These are phyloP conservation scores for Aspergillus uvarum DNA, from an alignment of 2,329 filamentous ascomycete species.

Conservation along the genomic window DNA sequence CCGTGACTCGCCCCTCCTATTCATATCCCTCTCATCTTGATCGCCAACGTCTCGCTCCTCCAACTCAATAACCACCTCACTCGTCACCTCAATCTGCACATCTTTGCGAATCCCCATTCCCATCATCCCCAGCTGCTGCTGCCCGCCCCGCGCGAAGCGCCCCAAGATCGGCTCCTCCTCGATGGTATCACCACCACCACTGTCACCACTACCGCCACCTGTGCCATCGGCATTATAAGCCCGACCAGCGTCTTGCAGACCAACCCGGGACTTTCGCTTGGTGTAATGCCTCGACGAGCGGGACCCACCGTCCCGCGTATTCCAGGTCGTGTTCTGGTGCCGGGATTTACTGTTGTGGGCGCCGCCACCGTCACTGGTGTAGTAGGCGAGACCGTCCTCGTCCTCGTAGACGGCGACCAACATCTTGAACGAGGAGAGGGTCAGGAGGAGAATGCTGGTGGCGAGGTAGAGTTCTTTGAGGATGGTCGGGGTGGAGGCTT, in stretches of 20 bases:
- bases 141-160: neutral
- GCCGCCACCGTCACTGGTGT: constrained; percentile 1
- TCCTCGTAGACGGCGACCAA: constrained; percentile 42
- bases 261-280: too few relatives aligned
- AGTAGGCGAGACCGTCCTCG: constrained; percentile 24
- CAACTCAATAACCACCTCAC: neutral
- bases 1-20: neutral
- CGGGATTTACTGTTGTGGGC: neutral
- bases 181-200: neutral
- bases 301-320: neutral
- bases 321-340: neutral
- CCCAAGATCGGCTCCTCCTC: neutral
- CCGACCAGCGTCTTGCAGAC: too few relatives aligned
- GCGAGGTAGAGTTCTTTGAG: constrained; percentile 44
- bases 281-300: neutral
- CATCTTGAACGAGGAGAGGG: constrained; percentile 46
- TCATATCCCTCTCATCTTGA: neutral
- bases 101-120: neutral
- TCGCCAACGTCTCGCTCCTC: neutral
- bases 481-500: constrained; percentile 35
- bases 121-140: neutral
- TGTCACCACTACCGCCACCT: too few relatives aligned
- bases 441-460: constrained; percentile 45
- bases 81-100: neutral
- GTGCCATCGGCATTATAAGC: too few relatives aligned